phyloP scores from a whole-genome alignment of 129 eudicot genomes.

The Lonicera japonica region DNA sequence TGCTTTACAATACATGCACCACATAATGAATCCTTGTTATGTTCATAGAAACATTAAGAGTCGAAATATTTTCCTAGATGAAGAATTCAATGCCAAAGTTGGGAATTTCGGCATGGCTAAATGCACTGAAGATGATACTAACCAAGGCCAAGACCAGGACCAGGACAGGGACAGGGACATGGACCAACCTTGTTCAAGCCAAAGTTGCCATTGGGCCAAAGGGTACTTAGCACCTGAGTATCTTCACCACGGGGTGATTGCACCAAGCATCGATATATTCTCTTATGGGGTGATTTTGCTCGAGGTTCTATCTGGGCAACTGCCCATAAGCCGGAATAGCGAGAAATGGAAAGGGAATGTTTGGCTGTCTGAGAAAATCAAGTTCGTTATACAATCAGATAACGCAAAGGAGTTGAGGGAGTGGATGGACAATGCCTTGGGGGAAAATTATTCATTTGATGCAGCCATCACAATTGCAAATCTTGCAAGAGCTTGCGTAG shows the following conservation, averaged over 20 bases:
- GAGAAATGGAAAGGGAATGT: conserved; percentile 20
- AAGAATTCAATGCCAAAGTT: conserved; percentile 74
- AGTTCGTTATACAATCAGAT: conserved; percentile 39
- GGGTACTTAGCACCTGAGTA: conserved; percentile 74
- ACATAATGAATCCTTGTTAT: conserved; percentile 52
- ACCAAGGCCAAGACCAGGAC: conserved; percentile 9
- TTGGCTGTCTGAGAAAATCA: conserved; percentile 40
- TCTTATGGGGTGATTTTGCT: conserved; percentile 66
- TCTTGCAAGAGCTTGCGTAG: conserved; percentile 76
- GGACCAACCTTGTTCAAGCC: conserved; percentile 18
- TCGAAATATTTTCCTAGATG: conserved; percentile 75
- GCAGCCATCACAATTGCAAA: conserved; percentile 55
- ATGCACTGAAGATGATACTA: conserved; percentile 12
- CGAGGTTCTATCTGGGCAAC: conserved; percentile 59
- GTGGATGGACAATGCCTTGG: conserved; percentile 69
- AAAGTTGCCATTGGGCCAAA: conserved; percentile 35
- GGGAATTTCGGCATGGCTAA: conserved; percentile 77
- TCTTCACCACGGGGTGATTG: conserved; percentile 10
- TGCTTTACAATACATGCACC: conserved; percentile 80
- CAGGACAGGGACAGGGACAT: too few relatives aligned
- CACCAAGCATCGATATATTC: conserved; percentile 39
- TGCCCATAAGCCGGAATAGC: conserved; percentile 28
- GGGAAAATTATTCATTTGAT: conserved; percentile 64
- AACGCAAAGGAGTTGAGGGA: conserved; percentile 51
- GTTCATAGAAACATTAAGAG: conserved; percentile 64